Base-by-base conservation (phyloP, 225 moss, liverwort and hornwort species). In the Ulota crispa region DNA sequence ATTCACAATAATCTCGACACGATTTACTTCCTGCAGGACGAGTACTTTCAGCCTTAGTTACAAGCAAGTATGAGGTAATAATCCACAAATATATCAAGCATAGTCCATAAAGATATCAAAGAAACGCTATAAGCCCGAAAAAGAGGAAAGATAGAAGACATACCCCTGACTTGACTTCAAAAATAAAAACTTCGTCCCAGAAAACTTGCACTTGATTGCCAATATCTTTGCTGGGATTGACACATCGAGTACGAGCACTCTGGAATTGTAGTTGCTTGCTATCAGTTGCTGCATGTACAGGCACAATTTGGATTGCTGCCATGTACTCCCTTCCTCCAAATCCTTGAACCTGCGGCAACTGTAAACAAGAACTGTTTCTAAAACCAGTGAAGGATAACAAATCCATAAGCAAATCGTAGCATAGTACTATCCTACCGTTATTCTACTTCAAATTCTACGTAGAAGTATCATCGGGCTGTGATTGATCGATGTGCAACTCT, bases 271-370 rank as follows among this genome's bases (percentile, higher is more conserved):
- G 71, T 73, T 92, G 92, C 68, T 78, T 93, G 78, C 86, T 85
- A 77, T 92, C 91, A 68, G 88, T 78, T 77, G 81, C 80, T 91
- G 92, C 61, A 88, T 77, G 76, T 62, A 88, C 75, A 52, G 94
- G 95, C 53, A 96, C 86, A 26, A 99, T 87, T 76, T 89, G 93
- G 60, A 94, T 77, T 75, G 93, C 88, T 79, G 90, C 87, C 94
- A 95, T 88, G 67, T 95, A 99, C 68, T 99, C 98, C 28, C 98
- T 93, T 36, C 98, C 98, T 66, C 98, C 98, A 60, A 99, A 82
- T 24, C 95, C 92, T 54, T 89, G 87, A 72, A 89, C 89, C 83
- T 78, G 83, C 9, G 95, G 91, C 55, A 99, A 81, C 98, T 99
- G 72, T 45, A 78, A 67, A 39, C 68, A 72, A 62, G 13, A 64